Conservation (phyloP, 2,329 filamentous ascomycete species). For the Cladorrhinum sp. region DNA sequence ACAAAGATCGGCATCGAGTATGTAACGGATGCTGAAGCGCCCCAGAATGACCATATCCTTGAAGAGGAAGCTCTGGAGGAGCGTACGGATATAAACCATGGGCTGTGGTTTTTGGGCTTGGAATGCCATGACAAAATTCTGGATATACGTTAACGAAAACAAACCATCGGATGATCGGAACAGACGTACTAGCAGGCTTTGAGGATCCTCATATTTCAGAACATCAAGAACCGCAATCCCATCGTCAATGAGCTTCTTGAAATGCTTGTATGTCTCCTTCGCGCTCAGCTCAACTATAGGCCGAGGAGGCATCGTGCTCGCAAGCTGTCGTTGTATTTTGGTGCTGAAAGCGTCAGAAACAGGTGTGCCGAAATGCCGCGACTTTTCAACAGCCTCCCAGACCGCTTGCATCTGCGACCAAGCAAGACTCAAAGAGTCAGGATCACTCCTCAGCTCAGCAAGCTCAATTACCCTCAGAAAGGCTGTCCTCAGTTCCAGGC, state of each 20-base stretch:
- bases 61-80: slow-evolving; percentile 74
- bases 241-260: slow-evolving; percentile 68
- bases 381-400: slow-evolving; percentile 56
- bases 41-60: slow-evolving; percentile 68
- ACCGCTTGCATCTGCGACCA: slow-evolving; percentile 51
- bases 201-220: slow-evolving; percentile 49
- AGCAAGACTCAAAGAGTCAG: slow-evolving; percentile 46
- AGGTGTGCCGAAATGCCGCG: slow-evolving; percentile 58
- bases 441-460: slow-evolving; percentile 42
- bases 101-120: slow-evolving; percentile 79
- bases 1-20: slow-evolving; percentile 79
- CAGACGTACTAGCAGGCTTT: slow-evolving; percentile 62
- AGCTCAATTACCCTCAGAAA: slow-evolving; percentile 57
- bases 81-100: slow-evolving; percentile 75
- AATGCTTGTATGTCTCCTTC: slow-evolving; percentile 65
- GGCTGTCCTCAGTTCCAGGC: slow-evolving; percentile 64
- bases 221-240: slow-evolving; percentile 66
- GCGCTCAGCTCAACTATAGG: slow-evolving; percentile 79
- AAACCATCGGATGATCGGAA: background rate
- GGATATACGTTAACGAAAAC: background rate
- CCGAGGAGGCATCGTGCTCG: slow-evolving; percentile 88
- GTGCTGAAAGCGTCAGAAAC: slow-evolving; percentile 81
- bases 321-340: slow-evolving; percentile 86
- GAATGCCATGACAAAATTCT: slow-evolving; percentile 73
- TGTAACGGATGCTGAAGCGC: slow-evolving; percentile 64